These are phyloP conservation scores for Chrysosporium keratinophilum DNA, from an alignment of 2,329 filamentous ascomycete species.

Conservation along the genomic window DNA sequence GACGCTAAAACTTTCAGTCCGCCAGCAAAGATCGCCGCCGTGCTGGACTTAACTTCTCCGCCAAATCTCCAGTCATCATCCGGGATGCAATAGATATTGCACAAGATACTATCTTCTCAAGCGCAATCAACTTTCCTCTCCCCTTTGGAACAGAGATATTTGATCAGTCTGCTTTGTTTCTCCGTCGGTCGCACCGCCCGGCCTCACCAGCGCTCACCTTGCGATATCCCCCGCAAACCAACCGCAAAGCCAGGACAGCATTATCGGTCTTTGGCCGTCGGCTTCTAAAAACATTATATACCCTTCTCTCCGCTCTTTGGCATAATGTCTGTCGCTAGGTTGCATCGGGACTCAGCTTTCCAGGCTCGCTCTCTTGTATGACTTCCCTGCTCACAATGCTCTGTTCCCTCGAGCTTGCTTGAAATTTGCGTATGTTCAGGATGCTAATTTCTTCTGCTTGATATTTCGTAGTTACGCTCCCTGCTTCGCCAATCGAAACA, in stretches of 20 bases:
- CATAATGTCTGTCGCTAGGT: constrained; percentile 36
- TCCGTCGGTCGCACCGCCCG: background rate
- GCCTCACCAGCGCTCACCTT: background rate
- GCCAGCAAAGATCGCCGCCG: background rate
- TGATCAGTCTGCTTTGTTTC: background rate
- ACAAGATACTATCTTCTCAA: constrained; percentile 15
- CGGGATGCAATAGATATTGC: constrained; percentile 18
- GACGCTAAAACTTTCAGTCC: background rate
- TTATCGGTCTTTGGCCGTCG: background rate
- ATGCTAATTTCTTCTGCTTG: background rate
- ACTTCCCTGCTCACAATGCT: background rate
- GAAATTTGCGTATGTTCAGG: background rate
- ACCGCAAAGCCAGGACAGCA: background rate
- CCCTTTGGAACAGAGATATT: background rate
- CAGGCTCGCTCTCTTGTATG: constrained; percentile 40
- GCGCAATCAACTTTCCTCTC: background rate
- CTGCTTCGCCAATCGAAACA: constrained; percentile 75
- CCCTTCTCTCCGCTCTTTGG: background rate
- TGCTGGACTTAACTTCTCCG: background rate
- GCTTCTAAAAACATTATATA: background rate
- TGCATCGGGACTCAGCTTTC: constrained; percentile 37
- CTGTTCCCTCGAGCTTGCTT: background rate
- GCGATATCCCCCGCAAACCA: background rate
- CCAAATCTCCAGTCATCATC: constrained; percentile 16
- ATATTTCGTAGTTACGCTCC: constrained; percentile 64